phyloP scores from a whole-genome alignment of 257 asterid genomes.

The Hygrophila difformis region DNA sequence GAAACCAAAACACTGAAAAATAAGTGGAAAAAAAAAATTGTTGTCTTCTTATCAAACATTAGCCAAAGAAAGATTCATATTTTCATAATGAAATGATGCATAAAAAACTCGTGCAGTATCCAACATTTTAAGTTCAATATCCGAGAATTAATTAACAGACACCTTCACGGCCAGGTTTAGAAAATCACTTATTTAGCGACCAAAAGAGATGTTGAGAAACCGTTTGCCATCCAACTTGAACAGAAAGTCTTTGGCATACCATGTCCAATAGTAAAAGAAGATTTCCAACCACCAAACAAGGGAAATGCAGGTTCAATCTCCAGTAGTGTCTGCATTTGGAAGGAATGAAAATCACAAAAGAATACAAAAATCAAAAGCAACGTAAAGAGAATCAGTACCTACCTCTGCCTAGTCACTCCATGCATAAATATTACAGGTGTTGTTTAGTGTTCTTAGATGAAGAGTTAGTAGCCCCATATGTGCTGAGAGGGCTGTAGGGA shows the following conservation, averaged over 20 bases:
- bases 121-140: slow-evolving; percentile 13
- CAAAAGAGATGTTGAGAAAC: slow-evolving; percentile 61
- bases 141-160: slow-evolving; percentile 14
- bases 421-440: too few relatives aligned
- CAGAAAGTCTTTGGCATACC: slow-evolving; percentile 89
- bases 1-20: background rate
- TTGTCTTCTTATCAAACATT: background rate
- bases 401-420: slow-evolving; percentile 76
- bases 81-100: background rate
- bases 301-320: slow-evolving; percentile 97
- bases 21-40: too few relatives aligned
- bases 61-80: background rate
- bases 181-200: slow-evolving; percentile 76
- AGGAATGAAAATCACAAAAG: slow-evolving; percentile 14
- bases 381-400: slow-evolving; percentile 13
- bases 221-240: slow-evolving; percentile 75
- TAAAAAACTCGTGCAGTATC: too few relatives aligned
- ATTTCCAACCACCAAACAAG: slow-evolving; percentile 98
- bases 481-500: too few relatives aligned
- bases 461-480: too few relatives aligned
- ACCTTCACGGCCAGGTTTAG: slow-evolving; percentile 88
- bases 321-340: slow-evolving; percentile 62
- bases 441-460: too few relatives aligned
- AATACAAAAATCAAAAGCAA: slow-evolving; percentile 7
- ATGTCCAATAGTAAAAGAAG: slow-evolving; percentile 89